Evolutionary conservation across 2,329 filamentous ascomycete species (phyloP).

Genomic region (Diatrype stigma): DNA sequence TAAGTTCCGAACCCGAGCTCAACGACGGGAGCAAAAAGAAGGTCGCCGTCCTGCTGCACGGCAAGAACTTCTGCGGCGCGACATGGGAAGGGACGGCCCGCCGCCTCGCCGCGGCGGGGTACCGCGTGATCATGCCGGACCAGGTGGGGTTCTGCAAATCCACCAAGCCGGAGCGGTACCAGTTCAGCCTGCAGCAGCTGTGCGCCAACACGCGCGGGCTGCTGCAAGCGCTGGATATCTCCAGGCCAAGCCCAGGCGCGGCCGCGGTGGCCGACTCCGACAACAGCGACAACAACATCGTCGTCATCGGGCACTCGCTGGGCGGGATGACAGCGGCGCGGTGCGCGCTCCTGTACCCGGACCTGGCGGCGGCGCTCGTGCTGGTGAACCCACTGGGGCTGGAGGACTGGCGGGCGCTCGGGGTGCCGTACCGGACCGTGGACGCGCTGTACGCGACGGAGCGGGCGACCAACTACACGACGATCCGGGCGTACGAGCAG

Average conservation of each 20-base stretch:
- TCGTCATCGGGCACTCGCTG: slow-evolving; percentile 51
- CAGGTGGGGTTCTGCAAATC: slow-evolving; percentile 57
- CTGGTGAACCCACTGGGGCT: slow-evolving; percentile 49
- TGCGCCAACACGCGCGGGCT: slow-evolving; percentile 47
- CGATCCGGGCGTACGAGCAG: slow-evolving; percentile 44
- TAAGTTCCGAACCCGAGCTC: too few species aligned
- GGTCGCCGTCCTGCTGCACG: slow-evolving; percentile 47
- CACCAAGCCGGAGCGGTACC: slow-evolving; percentile 45
- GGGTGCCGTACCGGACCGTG: slow-evolving; percentile 42
- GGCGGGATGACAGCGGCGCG: slow-evolving; percentile 51
- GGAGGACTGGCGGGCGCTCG: slow-evolving; percentile 49
- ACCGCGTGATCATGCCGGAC: slow-evolving; percentile 50
- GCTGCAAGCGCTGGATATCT: slow-evolving; percentile 38
- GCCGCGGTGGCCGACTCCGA: too few species aligned
- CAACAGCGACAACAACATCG: too few species aligned
- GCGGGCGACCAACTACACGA: slow-evolving; percentile 35
- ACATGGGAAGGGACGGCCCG: slow-evolving; percentile 48
- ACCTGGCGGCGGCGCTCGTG: slow-evolving; percentile 38
- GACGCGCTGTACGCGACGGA: slow-evolving; percentile 36
- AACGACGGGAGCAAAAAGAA: slow-evolving; percentile 16
- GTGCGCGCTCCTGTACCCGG: slow-evolving; percentile 47
- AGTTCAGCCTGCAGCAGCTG: slow-evolving; percentile 49
- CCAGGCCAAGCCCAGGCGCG: too few species aligned
- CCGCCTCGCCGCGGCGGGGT: slow-evolving; percentile 38
- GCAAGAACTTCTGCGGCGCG: slow-evolving; percentile 52